Base-by-base conservation (phyloP, 495 filamentous ascomycete species). In the Extremus antarcticus region DNA sequence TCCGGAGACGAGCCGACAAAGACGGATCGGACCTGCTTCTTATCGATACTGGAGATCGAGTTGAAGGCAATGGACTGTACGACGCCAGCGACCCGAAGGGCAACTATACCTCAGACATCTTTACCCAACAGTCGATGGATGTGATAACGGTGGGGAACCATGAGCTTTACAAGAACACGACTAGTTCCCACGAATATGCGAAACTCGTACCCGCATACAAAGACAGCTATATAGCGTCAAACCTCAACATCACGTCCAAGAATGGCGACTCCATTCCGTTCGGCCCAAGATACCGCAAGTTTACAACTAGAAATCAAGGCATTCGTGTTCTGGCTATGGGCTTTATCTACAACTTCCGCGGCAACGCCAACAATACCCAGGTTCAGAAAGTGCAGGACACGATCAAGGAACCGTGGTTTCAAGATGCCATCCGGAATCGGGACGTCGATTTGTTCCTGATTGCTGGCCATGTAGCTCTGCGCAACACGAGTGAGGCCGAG, bases 41-140 rank as follows among this genome's bases (percentile, higher is more conserved):
- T 21, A 76, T 98, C 56, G 92, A 98, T 71, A 95, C 90, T 7
- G 92, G 92, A 25, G 92, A 98, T 65, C 78, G 92, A 29, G 80
- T 95, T 58, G 92, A 98, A 71, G 92, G 91, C 4, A 98, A 95
- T 64, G 92, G 90, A 2, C 78, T 98, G n/a, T 97, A 94, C 68
- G 92, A 97, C 68, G 84, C 83, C 25, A 94, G 88, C 1, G 71
- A 80, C 25, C 92, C 92, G 8, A 91, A 88, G 64, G 92, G 92
- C 19, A 75, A 84, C 65, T 96, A 90, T 64, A 86, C 86, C 15
- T 87, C 85, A 62, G 85, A 89, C 47, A 92, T 98, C 53, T 78
- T 92, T 63, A 82, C 78, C 47, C 73, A 92, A 57, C 88, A 95
- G 62, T 66, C 81, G 19, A 79, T 97, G 43, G 91, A 98, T 69